Evolutionary conservation across 768 basidiomycete species (phyloP), one percentile per base, ranked within the genome.

Genomic region (Obba rivulosa): DNA sequence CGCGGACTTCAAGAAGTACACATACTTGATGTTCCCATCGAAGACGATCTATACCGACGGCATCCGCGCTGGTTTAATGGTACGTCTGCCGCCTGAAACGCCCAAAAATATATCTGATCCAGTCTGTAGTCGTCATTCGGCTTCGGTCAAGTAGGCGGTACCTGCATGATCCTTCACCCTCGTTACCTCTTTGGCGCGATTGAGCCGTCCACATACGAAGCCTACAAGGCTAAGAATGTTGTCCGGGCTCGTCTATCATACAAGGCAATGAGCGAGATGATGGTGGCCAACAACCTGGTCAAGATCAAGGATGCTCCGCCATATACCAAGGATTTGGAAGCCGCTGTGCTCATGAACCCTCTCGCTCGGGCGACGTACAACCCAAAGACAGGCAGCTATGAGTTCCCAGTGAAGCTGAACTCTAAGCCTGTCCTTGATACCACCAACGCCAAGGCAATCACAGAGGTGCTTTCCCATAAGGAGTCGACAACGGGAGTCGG

Each of bases 121-220:
- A 42, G 41, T 56, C 21, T 9, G 3, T 55, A 91, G 83, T 93
- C 92, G 1, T 93, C 91, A 13, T 95, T 95, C 69, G 95, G 96
- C 54, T 98, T 98, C 73, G 94, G 96, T 59, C 96, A 97, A 79
- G 95, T 97, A 53, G 96, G 96, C 45, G 96, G 96, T 46, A 88
- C 83, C 48, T 88, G 85, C 38, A 77, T 94, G 55, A 74, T 97
- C 59, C 63, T 98, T 43, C 85, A 98, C 65, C 94, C 96, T 53
- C 87, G 91, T 56, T 91, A 90, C 70, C 77, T 96, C 54, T 83
- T 94, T 54, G 95, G 86, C 35, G 76, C 87, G 9, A 71, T 97
- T 34, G 83, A 92, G 51, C 81, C 90, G 1, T 73, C 79, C n/a
- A 66, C 74, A 52, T 94, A 93, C 58, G 79, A 82, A 43, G 69